These are phyloP conservation scores for Viola odorata DNA, from an alignment of 345 rosid genomes.

Conservation along the genomic window DNA sequence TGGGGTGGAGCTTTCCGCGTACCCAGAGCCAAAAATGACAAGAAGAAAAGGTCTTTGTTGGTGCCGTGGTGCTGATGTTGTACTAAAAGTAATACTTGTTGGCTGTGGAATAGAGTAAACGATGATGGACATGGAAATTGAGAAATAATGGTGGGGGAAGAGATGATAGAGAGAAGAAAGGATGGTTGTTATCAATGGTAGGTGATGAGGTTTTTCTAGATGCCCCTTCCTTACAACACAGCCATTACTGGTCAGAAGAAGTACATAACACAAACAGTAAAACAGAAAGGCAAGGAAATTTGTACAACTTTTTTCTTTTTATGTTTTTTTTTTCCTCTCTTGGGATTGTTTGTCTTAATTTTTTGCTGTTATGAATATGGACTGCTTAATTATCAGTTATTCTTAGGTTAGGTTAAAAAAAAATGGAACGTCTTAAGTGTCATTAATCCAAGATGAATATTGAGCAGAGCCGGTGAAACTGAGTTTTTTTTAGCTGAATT, in stretches of 20 bases:
- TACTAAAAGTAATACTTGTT: not conserved
- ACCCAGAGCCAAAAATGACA: slow-evolving; percentile 37
- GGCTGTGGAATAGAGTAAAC: slow-evolving; percentile 7
- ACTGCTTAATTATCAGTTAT: not conserved
- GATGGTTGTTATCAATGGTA: slow-evolving; percentile 70
- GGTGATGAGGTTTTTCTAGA: slow-evolving; percentile 51
- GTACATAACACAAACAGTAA: slow-evolving; percentile 1
- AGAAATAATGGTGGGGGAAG: slow-evolving; percentile 10
- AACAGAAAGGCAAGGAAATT: slow-evolving; percentile 12
- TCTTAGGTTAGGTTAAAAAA: not conserved
- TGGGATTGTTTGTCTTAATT: not conserved
- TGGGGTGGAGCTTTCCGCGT: slow-evolving; percentile 53
- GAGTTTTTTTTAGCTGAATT: no score
- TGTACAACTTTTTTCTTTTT: not conserved
- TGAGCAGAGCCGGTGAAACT: no score
- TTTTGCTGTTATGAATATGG: slow-evolving; percentile 9
- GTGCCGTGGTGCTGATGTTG: slow-evolving; percentile 8
- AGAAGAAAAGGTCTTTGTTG: slow-evolving; percentile 19
- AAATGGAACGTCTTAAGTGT: not conserved
- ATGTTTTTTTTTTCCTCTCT: not conserved
- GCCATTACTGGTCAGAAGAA: not conserved
- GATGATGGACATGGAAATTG: slow-evolving; percentile 26
- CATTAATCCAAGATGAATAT: not conserved
- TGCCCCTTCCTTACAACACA: not conserved
- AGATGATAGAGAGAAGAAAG: slow-evolving; percentile 34